These are phyloP conservation scores for Staphylotrichum longicolle DNA, from an alignment of 495 filamentous ascomycete genomes.

Conservation along the genomic window DNA sequence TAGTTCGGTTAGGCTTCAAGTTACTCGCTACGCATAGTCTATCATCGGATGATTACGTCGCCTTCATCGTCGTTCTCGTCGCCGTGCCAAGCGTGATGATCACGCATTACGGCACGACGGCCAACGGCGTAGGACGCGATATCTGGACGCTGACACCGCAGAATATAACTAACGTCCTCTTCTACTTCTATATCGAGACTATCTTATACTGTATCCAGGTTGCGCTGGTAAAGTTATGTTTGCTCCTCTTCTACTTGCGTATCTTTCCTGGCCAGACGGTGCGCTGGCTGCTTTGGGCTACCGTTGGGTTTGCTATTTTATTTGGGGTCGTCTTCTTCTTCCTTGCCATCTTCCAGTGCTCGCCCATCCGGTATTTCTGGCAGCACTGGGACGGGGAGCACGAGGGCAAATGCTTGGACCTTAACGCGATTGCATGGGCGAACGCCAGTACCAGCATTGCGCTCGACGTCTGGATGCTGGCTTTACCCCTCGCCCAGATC, in stretches of 20 bases:
- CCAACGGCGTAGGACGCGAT: constrained; percentile 18
- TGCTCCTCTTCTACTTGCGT: constrained; percentile 23
- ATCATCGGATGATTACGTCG: constrained; percentile 16
- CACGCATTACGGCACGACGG: constrained; percentile 5
- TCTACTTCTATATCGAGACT: constrained; percentile 17
- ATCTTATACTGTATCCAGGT: constrained; percentile 17
- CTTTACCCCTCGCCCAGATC: constrained; percentile 22
- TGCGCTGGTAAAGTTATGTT: constrained; percentile 11
- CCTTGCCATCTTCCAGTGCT: constrained; percentile 29
- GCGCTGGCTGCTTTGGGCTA: constrained; percentile 20
- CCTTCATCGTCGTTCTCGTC: not conserved
- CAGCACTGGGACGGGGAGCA: constrained; percentile 23
- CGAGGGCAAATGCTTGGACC: constrained; percentile 28
- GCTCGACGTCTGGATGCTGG: constrained; percentile 22
- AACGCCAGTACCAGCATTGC: constrained; percentile 19
- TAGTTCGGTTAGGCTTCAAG: constrained; percentile 10
- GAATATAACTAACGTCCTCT: constrained; percentile 13
- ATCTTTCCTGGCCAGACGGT: constrained; percentile 17
- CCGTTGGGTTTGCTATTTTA: constrained; percentile 14
- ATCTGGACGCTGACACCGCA: constrained; percentile 18
- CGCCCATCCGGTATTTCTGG: constrained; percentile 34
- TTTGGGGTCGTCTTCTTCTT: constrained; percentile 17
- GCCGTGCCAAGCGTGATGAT: constrained; percentile 6
- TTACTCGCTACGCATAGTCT: not conserved
- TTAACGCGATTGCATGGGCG: constrained; percentile 29